Evolutionary conservation across 805 yeast species (phyloP).

Genomic region (Yarrowia deformans): DNA sequence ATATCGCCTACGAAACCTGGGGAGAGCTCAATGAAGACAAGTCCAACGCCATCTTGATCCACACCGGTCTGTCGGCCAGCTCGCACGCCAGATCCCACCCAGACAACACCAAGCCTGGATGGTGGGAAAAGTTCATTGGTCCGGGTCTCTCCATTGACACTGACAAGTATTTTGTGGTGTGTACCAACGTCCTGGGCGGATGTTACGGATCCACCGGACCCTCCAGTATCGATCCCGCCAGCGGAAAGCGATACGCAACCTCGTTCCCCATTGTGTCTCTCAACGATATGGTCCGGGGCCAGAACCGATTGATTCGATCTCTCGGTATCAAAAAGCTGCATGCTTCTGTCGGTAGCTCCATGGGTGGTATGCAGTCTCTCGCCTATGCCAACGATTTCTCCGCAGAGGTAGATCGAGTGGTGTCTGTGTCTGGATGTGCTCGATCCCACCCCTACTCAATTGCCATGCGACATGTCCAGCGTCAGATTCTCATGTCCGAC

Average conservation of each 20-base stretch:
- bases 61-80: slow-evolving; percentile 92
- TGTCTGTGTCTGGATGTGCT: slow-evolving; percentile 91
- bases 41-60: slow-evolving; percentile 79
- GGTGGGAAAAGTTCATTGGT: slow-evolving; percentile 97
- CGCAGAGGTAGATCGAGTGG: slow-evolving; percentile 71
- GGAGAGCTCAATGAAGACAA: slow-evolving; percentile 69
- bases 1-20: slow-evolving; percentile 95
- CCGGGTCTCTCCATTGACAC: slow-evolving; percentile 82
- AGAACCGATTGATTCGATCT: slow-evolving; percentile 68
- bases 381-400: slow-evolving; percentile 88
- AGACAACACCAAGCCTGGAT: slow-evolving; percentile 74
- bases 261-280: slow-evolving; percentile 85
- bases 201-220: slow-evolving; percentile 97
- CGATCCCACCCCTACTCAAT: slow-evolving; percentile 93
- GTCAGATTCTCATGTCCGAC: slow-evolving; percentile 93
- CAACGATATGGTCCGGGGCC: slow-evolving; percentile 92
- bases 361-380: slow-evolving; percentile 99
- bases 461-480: slow-evolving; percentile 90
- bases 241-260: slow-evolving; percentile 74
- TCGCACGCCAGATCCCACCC: slow-evolving; percentile 89
- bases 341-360: slow-evolving; percentile 88
- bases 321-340: slow-evolving; percentile 69
- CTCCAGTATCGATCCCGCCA: slow-evolving; percentile 75
- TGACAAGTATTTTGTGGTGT: slow-evolving; percentile 76
- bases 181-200: slow-evolving; percentile 93